Evolutionary conservation across 768 basidiomycete genomes (phyloP).

Genomic region (Gloeopeniophorella convolvens): DNA sequence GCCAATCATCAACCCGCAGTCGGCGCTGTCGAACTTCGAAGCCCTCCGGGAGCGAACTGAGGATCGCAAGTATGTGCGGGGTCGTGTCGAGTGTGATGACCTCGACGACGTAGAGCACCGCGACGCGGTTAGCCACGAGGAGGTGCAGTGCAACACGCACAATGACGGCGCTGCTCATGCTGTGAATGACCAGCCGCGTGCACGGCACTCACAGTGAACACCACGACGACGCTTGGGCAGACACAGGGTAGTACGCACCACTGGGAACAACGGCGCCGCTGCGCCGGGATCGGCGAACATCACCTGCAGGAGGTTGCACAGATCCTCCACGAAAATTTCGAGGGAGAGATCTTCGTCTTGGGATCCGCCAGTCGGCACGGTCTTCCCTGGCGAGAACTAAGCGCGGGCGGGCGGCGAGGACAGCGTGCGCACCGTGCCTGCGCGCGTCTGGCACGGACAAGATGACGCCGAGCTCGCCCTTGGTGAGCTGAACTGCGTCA

Average conservation of each 20-base stretch:
- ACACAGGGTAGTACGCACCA: conserved; percentile 66
- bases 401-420: not conserved
- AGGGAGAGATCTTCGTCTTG: conserved; percentile 61
- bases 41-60: conserved; percentile 78
- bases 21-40: conserved; percentile 88
- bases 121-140: conserved; percentile 63
- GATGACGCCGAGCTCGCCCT: conserved; percentile 74
- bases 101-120: conserved; percentile 86
- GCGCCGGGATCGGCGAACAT: conserved; percentile 64
- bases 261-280: conserved; percentile 59
- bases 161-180: conserved; percentile 92
- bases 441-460: conserved; percentile 78
- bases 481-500: conserved; percentile 48
- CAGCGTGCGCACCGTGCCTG: conserved; percentile 64
- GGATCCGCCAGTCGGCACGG: conserved; percentile 36
- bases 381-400: conserved; percentile 53
- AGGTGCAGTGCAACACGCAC: conserved; percentile 63
- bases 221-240: no score
- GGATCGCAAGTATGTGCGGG: conserved; percentile 83
- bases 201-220: no score
- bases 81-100: conserved; percentile 91
- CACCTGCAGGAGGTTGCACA: conserved; percentile 59
- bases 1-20: conserved; percentile 89
- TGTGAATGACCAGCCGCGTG: conserved; percentile 94
- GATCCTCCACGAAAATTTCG: conserved; percentile 63